Percentiles rank a stretch among this genome's conserved stretches.
Conservation (phyloP, 306 rosid genomes). For the Castanopsis chinensis region DNA sequence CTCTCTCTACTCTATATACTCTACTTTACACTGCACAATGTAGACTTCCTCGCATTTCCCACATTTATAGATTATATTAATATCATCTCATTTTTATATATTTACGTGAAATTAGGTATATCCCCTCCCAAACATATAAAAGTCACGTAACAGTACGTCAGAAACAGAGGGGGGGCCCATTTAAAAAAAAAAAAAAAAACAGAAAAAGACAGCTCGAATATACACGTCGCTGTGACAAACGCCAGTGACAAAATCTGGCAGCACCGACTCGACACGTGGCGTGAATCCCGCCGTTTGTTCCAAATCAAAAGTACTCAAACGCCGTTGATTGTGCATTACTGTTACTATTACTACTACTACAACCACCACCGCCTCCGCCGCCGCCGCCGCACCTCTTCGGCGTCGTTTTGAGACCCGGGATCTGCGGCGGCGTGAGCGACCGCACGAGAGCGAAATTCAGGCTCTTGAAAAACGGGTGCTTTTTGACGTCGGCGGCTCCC, state of each 20-base stretch:
- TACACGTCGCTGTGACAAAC: slow-evolving; percentile 45
- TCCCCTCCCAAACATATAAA: background rate
- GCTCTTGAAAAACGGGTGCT: slow-evolving; percentile 68
- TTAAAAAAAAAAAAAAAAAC: background rate
- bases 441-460: slow-evolving; percentile 71
- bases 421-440: slow-evolving; percentile 67
- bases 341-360: background rate
- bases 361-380: too few relatives aligned
- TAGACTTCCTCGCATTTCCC: background rate
- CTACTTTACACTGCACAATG: background rate
- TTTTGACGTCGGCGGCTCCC: slow-evolving; percentile 86
- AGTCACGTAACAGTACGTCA: slow-evolving; percentile 22
- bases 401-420: slow-evolving; percentile 51
- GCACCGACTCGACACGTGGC: slow-evolving; percentile 49
- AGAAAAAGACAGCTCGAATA: slow-evolving; percentile 42
- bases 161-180: background rate
- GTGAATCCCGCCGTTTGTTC: slow-evolving; percentile 23
- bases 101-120: background rate
- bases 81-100: too few relatives aligned
- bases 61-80: background rate
- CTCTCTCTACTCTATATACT: too few relatives aligned
- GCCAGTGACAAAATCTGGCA: slow-evolving; percentile 49
- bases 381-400: slow-evolving; percentile 16
- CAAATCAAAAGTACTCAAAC: slow-evolving; percentile 55
- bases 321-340: slow-evolving; percentile 32